phyloP scores from a whole-genome alignment of 148 eudicot genomes.

The Fagopyrum esculentum region DNA sequence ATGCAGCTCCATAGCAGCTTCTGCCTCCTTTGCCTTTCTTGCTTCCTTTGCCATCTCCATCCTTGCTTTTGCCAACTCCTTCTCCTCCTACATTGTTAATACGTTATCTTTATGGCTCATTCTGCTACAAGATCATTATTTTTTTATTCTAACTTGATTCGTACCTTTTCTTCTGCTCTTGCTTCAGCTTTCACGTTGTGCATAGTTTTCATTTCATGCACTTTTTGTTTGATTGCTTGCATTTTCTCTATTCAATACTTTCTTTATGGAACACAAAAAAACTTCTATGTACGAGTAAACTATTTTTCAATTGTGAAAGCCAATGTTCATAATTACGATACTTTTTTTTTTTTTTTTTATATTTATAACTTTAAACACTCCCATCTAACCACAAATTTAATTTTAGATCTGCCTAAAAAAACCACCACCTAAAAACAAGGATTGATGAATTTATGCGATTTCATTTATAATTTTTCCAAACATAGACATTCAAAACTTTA shows the following conservation, averaged over 20 bases:
- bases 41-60: slow-evolving; percentile 50
- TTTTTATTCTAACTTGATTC: not conserved
- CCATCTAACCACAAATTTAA: not conserved
- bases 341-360: not conserved
- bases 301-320: not conserved
- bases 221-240: slow-evolving; percentile 66
- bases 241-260: slow-evolving; percentile 22
- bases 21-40: slow-evolving; percentile 58
- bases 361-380: not conserved
- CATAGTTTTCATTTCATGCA: slow-evolving; percentile 35
- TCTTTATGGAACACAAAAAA: not conserved
- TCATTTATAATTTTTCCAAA: not conserved
- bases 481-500: not conserved
- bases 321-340: not conserved
- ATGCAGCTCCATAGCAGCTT: slow-evolving; percentile 53
- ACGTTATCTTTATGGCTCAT: not conserved
- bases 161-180: slow-evolving; percentile 59
- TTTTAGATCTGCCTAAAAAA: not conserved
- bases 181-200: slow-evolving; percentile 54
- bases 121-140: not conserved
- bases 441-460: not conserved
- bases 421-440: not conserved
- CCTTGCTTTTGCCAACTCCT: slow-evolving; percentile 43
- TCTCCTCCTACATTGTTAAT: slow-evolving; percentile 35
- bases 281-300: not conserved